Evolutionary conservation across 2,329 filamentous ascomycete genomes (phyloP), one percentile per base, ranked within the genome.

Genomic region (Curvularia lunata): DNA sequence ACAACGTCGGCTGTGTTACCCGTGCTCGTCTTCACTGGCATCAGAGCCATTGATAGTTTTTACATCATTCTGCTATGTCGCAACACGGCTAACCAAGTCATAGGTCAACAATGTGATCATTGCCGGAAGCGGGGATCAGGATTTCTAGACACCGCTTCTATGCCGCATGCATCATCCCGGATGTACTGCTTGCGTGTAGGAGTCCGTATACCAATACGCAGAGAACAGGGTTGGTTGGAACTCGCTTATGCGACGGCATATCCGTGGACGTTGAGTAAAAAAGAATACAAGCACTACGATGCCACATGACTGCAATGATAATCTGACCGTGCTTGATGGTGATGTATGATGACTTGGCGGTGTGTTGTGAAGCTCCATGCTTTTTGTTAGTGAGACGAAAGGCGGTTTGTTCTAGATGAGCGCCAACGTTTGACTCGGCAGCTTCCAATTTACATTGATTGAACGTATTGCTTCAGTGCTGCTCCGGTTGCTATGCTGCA

Each of bases 31-130:
- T 49, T 30, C 40, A 25, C 40, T 47, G 42, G 47, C 38, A 32
- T 45, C 18, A 40, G 21, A 27, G 40, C 16, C 48, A 41, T 23
- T 25, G 21, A 38, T 38, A 25, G 34, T 27, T 10, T 53, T 47
- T 46, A 49, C 52, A 42, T 48, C 16, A 37, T 57, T 46, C 25
- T 53, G 43, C 58, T 52, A 42, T 54, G 50, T 42, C 19, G 28
- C 23, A 43, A 28, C 37, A 28, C 16, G 41, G 40, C 67, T 71
- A 52, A 66, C 55, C 41, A 40, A 38, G 5, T 12, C 32, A 53
- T 52, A 85, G 81, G 84, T 88, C 76, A 97, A 97, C 84, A 96
- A 97, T 77, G 93, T 97, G 65, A 97, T 97, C 78, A 88, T 97
- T 70, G 87, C 92, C 58, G 93, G 93, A 55, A 87, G 86, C 64